Conservation (phyloP, 805 yeast species). For the Ogataea neopini region DNA sequence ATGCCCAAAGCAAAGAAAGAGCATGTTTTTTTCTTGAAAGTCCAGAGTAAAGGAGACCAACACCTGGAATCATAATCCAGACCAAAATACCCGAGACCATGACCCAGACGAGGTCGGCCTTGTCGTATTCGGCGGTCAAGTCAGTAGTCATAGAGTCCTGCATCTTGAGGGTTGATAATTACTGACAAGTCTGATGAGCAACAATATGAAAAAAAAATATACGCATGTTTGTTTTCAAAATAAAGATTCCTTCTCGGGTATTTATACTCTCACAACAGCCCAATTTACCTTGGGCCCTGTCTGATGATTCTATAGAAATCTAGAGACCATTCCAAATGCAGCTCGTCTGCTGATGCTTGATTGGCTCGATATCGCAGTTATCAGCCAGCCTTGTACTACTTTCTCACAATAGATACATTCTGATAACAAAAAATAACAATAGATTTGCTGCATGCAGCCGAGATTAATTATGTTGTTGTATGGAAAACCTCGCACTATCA, state of each 20-base stretch:
- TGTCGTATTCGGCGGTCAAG: constrained; percentile 67
- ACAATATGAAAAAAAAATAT: constrained; percentile 3
- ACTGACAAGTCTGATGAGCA: neutral
- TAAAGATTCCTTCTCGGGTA: neutral
- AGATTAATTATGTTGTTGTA: neutral
- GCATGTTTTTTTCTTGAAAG: constrained; percentile 94
- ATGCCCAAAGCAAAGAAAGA: constrained; percentile 90
- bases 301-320: constrained; percentile 1
- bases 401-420: neutral
- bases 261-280: neutral
- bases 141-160: constrained; percentile 65
- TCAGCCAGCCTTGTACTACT: constrained; percentile 1
- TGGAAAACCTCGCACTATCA: constrained; percentile 1
- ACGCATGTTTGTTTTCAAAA: neutral
- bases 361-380: constrained; percentile 13
- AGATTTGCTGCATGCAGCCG: neutral
- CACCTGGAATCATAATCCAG: constrained; percentile 96
- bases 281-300: constrained; percentile 1
- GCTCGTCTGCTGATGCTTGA: constrained; percentile 6
- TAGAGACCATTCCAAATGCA: constrained; percentile 9
- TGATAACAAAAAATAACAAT: neutral
- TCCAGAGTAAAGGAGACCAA: constrained; percentile 92
- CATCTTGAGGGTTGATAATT: constrained; percentile 12
- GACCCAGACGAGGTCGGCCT: constrained; percentile 84
- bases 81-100: constrained; percentile 78